A percentile compares a stretch with the other conserved stretches of the same genome.
These are phyloP conservation scores for Niebla homalea DNA, from an alignment of 495 filamentous ascomycete species.

Conservation along the genomic window DNA sequence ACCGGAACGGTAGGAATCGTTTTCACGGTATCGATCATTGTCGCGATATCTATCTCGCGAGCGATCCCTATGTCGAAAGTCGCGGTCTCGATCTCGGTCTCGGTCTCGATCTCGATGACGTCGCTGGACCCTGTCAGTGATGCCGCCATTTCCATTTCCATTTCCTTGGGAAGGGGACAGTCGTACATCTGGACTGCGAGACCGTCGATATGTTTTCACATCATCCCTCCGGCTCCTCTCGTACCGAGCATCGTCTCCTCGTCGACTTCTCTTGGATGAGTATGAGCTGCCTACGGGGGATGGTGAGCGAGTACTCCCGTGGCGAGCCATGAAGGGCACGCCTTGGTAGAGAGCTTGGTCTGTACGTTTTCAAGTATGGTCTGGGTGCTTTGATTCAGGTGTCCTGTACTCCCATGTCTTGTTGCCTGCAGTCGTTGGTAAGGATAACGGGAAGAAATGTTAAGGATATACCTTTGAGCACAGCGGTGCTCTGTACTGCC, in stretches of 20 bases:
- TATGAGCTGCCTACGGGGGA: conserved; percentile 84
- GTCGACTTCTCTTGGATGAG: conserved; percentile 53
- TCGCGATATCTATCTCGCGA: conserved; percentile 60
- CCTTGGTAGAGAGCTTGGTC: conserved; percentile 44
- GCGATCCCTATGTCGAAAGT: conserved; percentile 50
- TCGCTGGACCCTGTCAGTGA: conserved; percentile 18
- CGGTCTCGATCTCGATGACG: conserved; percentile 27
- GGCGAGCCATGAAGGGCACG: conserved; percentile 67
- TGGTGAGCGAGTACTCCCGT: conserved; percentile 88
- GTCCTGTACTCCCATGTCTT: neutral
- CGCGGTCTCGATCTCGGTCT: conserved; percentile 48
- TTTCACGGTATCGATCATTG: conserved; percentile 34
- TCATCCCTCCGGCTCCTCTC: conserved; percentile 54
- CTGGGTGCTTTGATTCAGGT: neutral
- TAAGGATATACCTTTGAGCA: neutral
- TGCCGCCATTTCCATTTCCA: neutral
- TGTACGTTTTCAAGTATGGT: conserved; percentile 32
- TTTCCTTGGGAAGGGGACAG: neutral
- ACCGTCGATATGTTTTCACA: conserved; percentile 42
- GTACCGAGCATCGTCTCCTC: conserved; percentile 62
- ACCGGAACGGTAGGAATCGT: conserved; percentile 35
- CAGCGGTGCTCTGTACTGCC: neutral
- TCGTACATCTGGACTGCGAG: conserved; percentile 57
- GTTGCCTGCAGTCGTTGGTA: conserved; percentile 2
- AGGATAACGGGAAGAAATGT: neutral